A percentile compares a stretch with the other conserved stretches of the same genome.
Evolutionary conservation across 768 basidiomycete species (phyloP).

Genomic region (Amanita polypyramis): DNA sequence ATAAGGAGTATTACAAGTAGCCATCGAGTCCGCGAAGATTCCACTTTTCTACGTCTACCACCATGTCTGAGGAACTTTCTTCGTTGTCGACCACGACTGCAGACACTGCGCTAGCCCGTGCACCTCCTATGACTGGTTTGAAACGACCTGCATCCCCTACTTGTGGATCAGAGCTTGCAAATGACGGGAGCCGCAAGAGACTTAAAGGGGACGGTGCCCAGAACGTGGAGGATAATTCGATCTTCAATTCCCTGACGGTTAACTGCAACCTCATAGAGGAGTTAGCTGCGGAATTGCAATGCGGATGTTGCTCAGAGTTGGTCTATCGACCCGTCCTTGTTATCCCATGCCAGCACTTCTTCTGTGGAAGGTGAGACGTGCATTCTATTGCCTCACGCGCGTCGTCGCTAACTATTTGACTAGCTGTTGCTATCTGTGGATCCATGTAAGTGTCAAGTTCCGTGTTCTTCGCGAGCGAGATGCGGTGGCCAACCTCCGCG

Average conservation of each 20-base stretch:
- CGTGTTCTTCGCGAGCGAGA: conserved; percentile 4
- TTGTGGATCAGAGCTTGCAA: conserved; percentile 35
- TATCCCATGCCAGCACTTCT: conserved; percentile 82
- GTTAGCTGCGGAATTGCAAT: conserved; percentile 67
- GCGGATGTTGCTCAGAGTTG: conserved; percentile 77
- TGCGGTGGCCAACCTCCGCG: background rate
- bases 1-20: conserved; percentile 1
- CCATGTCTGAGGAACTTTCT: conserved; percentile 7
- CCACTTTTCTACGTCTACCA: background rate
- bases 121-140: conserved; percentile 13
- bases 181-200: conserved; percentile 46
- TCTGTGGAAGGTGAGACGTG: conserved; percentile 67
- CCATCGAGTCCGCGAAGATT: background rate
- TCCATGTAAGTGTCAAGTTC: conserved; percentile 49
- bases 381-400: background rate
- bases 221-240: background rate
- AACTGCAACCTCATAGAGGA: conserved; percentile 40
- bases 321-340: conserved; percentile 78
- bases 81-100: background rate
- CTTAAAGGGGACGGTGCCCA: conserved; percentile 33
- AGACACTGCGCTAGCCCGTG: background rate
- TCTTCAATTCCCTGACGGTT: conserved; percentile 8
- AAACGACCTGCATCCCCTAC: conserved; percentile 59
- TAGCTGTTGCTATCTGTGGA: conserved; percentile 79
- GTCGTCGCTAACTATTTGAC: background rate